Evolutionary conservation across 78 protist genomes (phyloP).

Genomic region (Emiliania huxleyi): DNA sequence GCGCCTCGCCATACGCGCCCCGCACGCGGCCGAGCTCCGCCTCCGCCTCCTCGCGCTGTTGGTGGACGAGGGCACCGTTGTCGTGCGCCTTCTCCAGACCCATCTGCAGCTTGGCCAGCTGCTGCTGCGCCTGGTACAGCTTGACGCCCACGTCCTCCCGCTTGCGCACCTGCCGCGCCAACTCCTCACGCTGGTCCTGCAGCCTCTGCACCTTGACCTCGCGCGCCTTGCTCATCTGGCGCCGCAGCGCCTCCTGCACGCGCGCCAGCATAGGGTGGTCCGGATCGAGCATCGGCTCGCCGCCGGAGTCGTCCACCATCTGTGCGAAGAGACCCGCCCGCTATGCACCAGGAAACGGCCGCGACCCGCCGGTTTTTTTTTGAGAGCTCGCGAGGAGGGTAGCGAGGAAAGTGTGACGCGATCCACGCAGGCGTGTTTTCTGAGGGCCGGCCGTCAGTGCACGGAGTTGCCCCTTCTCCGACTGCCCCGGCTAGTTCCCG

Average conservation of each 20-base stretch:
- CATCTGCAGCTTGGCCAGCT: constrained; percentile 58
- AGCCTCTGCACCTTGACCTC: neutral
- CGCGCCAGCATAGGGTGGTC: neutral
- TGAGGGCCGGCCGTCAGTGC: no score
- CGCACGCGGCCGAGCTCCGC: neutral
- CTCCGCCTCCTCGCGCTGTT: constrained; percentile 30
- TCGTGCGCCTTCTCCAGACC: constrained; percentile 47
- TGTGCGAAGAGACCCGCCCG: no score
- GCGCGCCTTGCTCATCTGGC: neutral
- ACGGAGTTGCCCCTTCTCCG: no score
- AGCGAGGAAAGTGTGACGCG: no score
- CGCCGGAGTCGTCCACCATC: neutral
- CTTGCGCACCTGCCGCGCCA: neutral
- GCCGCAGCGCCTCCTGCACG: neutral
- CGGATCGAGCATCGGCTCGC: neutral
- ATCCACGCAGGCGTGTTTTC: no score
- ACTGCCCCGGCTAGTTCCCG: no score
- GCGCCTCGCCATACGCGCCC: neutral
- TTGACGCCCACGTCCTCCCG: constrained; percentile 62
- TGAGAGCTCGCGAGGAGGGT: no score
- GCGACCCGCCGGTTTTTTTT: no score
- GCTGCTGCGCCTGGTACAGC: constrained; percentile 67
- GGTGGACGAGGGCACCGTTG: neutral
- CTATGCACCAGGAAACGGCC: no score
- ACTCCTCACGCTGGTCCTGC: neutral